phyloP scores from a whole-genome alignment of 768 basidiomycete genomes.

The Exidia glandulosa region DNA sequence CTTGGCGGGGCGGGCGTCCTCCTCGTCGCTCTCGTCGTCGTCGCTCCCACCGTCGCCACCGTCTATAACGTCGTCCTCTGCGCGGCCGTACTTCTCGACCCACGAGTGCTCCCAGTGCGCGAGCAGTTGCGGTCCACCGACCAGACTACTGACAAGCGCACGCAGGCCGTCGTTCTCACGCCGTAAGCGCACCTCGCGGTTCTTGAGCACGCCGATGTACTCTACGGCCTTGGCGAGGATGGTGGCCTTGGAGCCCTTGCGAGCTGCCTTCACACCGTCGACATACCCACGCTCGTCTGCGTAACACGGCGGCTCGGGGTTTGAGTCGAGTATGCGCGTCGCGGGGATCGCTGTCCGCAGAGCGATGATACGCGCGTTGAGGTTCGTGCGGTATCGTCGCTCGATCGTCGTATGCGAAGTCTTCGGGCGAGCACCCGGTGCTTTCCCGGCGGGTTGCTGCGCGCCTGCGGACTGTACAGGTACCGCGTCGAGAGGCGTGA shows the following conservation, averaged over 20 bases:
- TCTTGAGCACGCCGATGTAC: constrained; percentile 82
- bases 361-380: constrained; percentile 76
- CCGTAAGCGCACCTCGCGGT: constrained; percentile 56
- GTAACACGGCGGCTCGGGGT: constrained; percentile 11
- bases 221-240: constrained; percentile 85
- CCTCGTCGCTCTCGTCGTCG: constrained; percentile 26
- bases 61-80: constrained; percentile 42
- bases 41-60: constrained; percentile 7
- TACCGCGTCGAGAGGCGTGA: background rate
- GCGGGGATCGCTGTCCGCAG: constrained; percentile 76
- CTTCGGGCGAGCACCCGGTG: constrained; percentile 43
- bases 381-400: constrained; percentile 77
- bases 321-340: constrained; percentile 63
- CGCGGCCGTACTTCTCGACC: constrained; percentile 64
- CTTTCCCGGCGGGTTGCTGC: constrained; percentile 5
- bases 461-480: constrained; percentile 4
- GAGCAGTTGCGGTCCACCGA: constrained; percentile 61
- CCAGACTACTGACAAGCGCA: constrained; percentile 54
- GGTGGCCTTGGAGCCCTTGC: constrained; percentile 85
- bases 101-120: constrained; percentile 71
- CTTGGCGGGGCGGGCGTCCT: constrained; percentile 24
- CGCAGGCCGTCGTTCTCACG: constrained; percentile 70
- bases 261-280: constrained; percentile 84
- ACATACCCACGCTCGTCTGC: constrained; percentile 71
- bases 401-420: constrained; percentile 87